Base-by-base conservation (phyloP, 1,284 basidiomycete genomes). In the Heliocybe sulcata region DNA sequence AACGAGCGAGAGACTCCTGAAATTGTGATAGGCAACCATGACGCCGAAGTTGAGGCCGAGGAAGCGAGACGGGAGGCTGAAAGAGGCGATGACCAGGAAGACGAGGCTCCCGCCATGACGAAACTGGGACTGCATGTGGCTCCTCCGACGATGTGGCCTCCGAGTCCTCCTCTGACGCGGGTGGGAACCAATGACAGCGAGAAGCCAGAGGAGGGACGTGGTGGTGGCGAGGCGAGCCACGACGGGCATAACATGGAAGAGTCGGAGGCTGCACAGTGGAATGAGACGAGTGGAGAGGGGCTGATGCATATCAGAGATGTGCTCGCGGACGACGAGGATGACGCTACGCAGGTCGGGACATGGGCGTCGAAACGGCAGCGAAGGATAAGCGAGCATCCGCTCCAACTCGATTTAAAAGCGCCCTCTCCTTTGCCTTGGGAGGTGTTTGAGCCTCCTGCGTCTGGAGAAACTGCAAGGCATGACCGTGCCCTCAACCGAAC, bases 361-460 rank as follows among this genome's bases (percentile, higher is more conserved):
- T 23, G 51, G 33, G 16, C 33, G 51, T 31, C 51, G 29, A 52
- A 29, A 14, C 19, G 51, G 51, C 20, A 52, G 33, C 4, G 51
- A 9, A 29, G 51, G 27, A 35, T 25, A 29, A 31, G 20, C 35
- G 59, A 61, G 35, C 68, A 68, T 57, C 67, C 67, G 45, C 59
- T 75, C 47, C 61, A 65, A 25, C 62, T 71, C 52, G 66, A 70
- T 54, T 61, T 67, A 33, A 74, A 75, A 54, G 64, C 74, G 22
- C 67, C 74, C 22, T 77, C 80, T 25, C 80, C 82, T 20, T 77
- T 78, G 58, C 77, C 77, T 22, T 87, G 85, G 84, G 85, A 85
- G 51, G 67, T 76, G 35, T 63, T 76, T n/a, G 72, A 75, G 31
- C 78, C 77, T 6, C 77, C 79, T 19, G 65, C 69, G 35, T 51